These are phyloP conservation scores for Vigna reflexopilosa DNA, from an alignment of 306 rosid species.

Conservation along the genomic window DNA sequence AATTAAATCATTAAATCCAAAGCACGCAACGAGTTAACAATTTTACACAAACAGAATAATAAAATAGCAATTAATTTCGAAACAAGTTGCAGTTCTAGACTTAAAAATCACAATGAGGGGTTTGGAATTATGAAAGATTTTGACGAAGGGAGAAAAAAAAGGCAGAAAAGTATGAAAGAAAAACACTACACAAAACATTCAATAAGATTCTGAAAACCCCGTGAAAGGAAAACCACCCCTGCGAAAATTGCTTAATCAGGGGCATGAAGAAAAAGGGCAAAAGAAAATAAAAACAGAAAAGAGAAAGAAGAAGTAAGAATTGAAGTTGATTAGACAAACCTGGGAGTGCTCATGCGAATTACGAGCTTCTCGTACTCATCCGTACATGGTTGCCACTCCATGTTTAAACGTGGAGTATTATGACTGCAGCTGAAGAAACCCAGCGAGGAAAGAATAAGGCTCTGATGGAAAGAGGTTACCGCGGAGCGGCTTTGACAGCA, in stretches of 20 bases:
- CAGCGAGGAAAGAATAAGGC: constrained; percentile 14
- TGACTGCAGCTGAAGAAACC: not conserved
- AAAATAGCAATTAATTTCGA: constrained; percentile 11
- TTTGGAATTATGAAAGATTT: not conserved
- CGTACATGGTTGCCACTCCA: constrained; percentile 77
- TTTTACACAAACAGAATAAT: not conserved
- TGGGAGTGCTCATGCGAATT: constrained; percentile 85
- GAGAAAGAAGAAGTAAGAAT: not conserved
- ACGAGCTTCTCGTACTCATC: constrained; percentile 87
- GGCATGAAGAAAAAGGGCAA: not conserved
- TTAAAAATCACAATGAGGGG: not conserved
- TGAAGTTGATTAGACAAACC: constrained; percentile 54
- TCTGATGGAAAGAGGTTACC: not conserved
- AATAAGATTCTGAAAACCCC: not conserved
- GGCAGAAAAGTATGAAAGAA: not conserved
- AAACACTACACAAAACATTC: not conserved
- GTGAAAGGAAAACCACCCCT: not conserved
- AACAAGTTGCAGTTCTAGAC: not conserved
- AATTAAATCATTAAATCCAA: constrained; percentile 16
- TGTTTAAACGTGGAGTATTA: not conserved
- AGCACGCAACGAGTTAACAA: constrained; percentile 24
- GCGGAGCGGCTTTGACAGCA: not conserved
- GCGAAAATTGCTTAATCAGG: not conserved
- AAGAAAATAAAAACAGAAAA: not conserved
- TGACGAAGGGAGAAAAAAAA: too few relatives aligned